Evolutionary conservation across 257 asterid species (phyloP), one percentile per base, ranked within the genome.

Genomic region (Cordia subcordata): DNA sequence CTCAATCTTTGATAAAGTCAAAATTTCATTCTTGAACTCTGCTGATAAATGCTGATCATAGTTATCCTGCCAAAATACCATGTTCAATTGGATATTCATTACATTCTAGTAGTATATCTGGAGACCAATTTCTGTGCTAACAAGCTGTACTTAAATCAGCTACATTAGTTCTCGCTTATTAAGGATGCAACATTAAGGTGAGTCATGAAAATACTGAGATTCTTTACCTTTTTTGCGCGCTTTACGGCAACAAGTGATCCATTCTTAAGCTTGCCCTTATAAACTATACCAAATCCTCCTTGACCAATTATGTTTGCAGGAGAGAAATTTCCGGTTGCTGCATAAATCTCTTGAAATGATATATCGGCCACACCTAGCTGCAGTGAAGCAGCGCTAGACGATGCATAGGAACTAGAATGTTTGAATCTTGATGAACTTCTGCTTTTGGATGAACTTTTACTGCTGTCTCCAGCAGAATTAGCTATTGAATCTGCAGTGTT

Each of bases 251-350:
- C 77, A 18, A 64, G 1, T 0, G 65, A 14, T 50, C 88, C 86
- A 53, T 79, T 74, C 68, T 66, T 63, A 11, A 85, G 85, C 68
- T 52, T 69, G 12, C 68, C 89, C 67, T 61, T 68, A 74, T 77
- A 85, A 8, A 85, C 86, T 0, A 81, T 79, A 61, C 89, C 88
- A 57, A 79, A 81, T 0, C 79, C 87, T 13, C 92, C 89, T 62
- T 73, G 84, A 22, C 91, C 85, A 49, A 83, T 79, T 58, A 53
- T 69, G 60, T 77, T 75, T 16, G 86, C 78, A 19, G 73, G 32
- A 27, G 88, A 81, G 81, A 83, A 81, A 45, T 81, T 79, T 32
- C 73, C 74, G 8, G 86, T 75, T 12, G 85, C 87, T 69, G 63
- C 67, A 50, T 45, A 69, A 57, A 83, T 72, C 71, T 76, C 88